Conservation (phyloP, 2,329 filamentous ascomycete genomes). For the Ramularia collo-cygni region DNA sequence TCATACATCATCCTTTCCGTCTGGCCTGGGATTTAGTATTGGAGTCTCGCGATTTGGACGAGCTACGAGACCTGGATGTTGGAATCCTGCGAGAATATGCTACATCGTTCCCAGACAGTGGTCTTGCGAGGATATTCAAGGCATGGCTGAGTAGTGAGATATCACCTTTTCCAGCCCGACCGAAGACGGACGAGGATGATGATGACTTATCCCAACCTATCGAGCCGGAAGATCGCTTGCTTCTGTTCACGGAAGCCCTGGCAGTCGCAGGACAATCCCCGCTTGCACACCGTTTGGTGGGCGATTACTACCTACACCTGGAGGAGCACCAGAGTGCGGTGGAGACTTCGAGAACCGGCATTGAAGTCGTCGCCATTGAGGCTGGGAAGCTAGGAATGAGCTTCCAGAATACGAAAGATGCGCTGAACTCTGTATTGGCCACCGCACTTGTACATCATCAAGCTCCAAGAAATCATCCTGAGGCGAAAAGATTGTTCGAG, state of each 20-base stretch:
- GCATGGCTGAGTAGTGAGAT: conserved; percentile 77
- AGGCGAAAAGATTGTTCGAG: conserved; percentile 82
- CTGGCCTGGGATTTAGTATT: conserved; percentile 87
- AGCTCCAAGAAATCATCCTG: conserved; percentile 78
- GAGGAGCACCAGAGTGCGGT: conserved; percentile 80
- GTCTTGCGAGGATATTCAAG: conserved; percentile 72
- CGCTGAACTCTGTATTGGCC: conserved; percentile 68
- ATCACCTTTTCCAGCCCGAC: conserved; percentile 75
- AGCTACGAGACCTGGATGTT: conserved; percentile 68
- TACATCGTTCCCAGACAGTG: conserved; percentile 73
- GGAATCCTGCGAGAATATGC: conserved; percentile 75
- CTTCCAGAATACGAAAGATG: conserved; percentile 64
- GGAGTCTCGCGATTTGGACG: conserved; percentile 78
- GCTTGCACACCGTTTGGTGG: conserved; percentile 75
- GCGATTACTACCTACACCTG: conserved; percentile 73
- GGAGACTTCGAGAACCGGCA: conserved; percentile 69
- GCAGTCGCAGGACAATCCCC: conserved; percentile 55
- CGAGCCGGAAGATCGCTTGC: conserved; percentile 68
- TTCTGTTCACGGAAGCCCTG: conserved; percentile 64
- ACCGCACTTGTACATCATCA: conserved; percentile 90
- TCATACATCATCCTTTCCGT: conserved; percentile 84
- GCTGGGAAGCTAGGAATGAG: conserved; percentile 59
- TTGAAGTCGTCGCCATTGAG: conserved; percentile 55
- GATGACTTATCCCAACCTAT: conserved; percentile 44
- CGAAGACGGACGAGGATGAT: conserved; percentile 32